phyloP scores from a whole-genome alignment of 768 basidiomycete genomes.

The Russula earlei region DNA sequence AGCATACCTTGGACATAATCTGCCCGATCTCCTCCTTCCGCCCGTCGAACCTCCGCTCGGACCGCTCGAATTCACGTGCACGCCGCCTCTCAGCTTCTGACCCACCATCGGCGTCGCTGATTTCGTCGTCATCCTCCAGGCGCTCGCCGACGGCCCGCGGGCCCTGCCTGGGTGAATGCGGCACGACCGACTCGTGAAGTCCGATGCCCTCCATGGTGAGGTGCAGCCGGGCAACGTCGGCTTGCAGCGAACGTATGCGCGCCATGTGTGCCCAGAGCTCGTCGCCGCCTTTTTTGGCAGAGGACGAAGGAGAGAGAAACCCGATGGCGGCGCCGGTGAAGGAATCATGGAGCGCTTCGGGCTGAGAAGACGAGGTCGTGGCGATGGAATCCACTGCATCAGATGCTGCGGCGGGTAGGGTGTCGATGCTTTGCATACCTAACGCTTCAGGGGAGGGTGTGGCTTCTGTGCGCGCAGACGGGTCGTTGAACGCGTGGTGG shows the following conservation, averaged over 20 bases:
- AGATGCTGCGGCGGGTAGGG: conserved; percentile 17
- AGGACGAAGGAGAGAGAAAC: conserved; percentile 23
- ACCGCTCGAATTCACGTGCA: conserved; percentile 58
- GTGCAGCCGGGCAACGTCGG: conserved; percentile 63
- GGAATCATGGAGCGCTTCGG: conserved; percentile 36
- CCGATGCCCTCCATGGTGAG: conserved; percentile 66
- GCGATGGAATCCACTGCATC: conserved; percentile 14
- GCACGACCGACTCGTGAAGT: conserved; percentile 7
- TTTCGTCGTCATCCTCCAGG: conserved; percentile 7
- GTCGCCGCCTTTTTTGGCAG: conserved; percentile 25
- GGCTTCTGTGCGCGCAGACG: conserved; percentile 15
- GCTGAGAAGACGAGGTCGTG: conserved; percentile 18
- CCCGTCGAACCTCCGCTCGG: conserved; percentile 60
- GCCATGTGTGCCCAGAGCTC: conserved; percentile 61
- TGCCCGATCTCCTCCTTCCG: conserved; percentile 58
- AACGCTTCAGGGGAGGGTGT: neutral
- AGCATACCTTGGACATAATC: conserved; percentile 67
- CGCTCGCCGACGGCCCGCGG: conserved; percentile 9
- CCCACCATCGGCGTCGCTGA: neutral
- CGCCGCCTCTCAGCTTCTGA: conserved; percentile 24
- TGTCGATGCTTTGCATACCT: conserved; percentile 7
- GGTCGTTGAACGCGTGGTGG: conserved; percentile 17
- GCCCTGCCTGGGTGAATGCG: neutral
- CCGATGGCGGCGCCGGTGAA: conserved; percentile 40
- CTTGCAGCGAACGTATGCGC: conserved; percentile 61